phyloP scores from a whole-genome alignment of 73 alveolate genomes.

The Tetrahymena elliotti region DNA sequence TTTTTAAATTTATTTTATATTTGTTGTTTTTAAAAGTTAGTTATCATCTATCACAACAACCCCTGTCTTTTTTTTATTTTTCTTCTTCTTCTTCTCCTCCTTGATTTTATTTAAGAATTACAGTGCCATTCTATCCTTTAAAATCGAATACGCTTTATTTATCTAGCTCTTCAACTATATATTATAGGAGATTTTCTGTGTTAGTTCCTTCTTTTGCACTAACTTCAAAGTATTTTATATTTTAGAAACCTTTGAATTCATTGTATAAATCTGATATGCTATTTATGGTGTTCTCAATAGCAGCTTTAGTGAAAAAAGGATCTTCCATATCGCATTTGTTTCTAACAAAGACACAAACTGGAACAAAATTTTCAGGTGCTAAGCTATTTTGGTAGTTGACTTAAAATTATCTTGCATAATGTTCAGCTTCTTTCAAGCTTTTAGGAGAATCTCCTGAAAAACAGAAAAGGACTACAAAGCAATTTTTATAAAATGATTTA shows the following conservation, averaged over 20 bases:
- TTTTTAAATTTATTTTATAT: too few relatives aligned
- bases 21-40: background rate
- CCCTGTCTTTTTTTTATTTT: background rate
- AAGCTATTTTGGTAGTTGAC: background rate
- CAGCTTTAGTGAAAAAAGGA: background rate
- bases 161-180: background rate
- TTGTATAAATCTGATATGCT: background rate
- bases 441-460: background rate
- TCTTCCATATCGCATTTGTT: background rate
- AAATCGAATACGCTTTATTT: background rate
- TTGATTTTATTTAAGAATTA: background rate
- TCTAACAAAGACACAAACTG: background rate
- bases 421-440: background rate
- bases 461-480: background rate
- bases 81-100: background rate
- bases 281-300: background rate
- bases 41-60: background rate
- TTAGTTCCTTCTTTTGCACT: background rate
- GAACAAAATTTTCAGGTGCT: background rate
- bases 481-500: background rate
- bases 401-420: background rate
- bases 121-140: background rate
- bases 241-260: background rate
- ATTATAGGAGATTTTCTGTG: background rate
- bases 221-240: background rate